A percentile compares a stretch with the other conserved stretches of the same genome.
Evolutionary conservation across 1,284 basidiomycete genomes (phyloP).

Genomic region (Ganoderma multipileum): DNA sequence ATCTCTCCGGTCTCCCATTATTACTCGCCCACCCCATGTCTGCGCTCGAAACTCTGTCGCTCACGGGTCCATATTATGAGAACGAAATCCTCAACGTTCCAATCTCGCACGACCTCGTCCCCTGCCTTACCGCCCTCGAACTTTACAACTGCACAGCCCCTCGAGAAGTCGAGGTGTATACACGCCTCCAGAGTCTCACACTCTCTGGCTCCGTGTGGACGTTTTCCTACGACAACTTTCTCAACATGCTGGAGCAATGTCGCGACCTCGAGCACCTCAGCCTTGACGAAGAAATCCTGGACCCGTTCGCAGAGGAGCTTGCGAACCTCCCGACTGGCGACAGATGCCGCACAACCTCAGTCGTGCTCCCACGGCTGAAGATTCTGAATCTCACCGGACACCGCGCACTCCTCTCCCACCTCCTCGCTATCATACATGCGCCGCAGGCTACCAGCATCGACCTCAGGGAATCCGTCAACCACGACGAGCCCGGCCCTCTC

Average conservation of each 20-base stretch:
- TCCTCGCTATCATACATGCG: neutral
- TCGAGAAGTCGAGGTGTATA: neutral
- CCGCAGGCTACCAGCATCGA: neutral
- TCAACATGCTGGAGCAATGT: neutral
- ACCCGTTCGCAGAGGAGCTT: neutral
- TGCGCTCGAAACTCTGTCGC: neutral
- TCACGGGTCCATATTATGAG: neutral
- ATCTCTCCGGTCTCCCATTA: neutral
- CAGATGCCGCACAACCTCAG: neutral
- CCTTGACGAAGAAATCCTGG: neutral
- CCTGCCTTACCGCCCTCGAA: neutral
- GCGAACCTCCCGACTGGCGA: neutral
- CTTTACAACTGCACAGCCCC: neutral
- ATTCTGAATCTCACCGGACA: neutral
- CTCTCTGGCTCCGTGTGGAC: neutral
- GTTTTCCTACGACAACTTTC: neutral
- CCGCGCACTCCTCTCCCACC: neutral
- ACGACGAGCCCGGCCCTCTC: neutral
- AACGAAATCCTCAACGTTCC: neutral
- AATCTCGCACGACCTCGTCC: neutral
- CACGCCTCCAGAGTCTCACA: neutral
- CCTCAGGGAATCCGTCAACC: neutral
- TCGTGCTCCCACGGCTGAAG: neutral
- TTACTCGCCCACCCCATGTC: neutral
- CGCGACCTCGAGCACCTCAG: neutral